Evolutionary conservation across 495 filamentous ascomycete genomes (phyloP), one percentile per base, ranked within the genome.

Genomic region (Penicillium psychrofluorescens): DNA sequence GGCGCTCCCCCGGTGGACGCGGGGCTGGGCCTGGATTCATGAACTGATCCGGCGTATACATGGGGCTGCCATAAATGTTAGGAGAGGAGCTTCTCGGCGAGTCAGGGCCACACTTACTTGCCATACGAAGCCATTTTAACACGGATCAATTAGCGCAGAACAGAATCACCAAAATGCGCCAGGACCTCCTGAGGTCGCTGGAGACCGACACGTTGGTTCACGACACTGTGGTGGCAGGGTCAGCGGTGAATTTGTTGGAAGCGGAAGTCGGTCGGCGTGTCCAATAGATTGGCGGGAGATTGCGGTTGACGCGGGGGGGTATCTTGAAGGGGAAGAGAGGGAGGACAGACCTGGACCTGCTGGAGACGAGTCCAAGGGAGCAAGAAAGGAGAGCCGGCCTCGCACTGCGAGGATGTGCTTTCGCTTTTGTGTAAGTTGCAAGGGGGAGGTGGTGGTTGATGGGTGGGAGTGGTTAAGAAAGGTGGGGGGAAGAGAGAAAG

Each of bases 1-100:
- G 85, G 46, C 85, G 83, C 54, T 91, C 86, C 33, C 80, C 83
- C 11, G 92, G 92, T 37, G 92, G 92, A 49, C 85, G 81, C 36
- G 92, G 92, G 43, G 92, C 91, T 37, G 92, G 91, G 38, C 92
- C 88, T 44, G 92, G 90, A 59, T 96, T 97, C 85, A 96, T 92
- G 68, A 98, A 98, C 62, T 85, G 80, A 56, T 77, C 78, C 45
- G 73, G 70, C 36, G 78, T 69, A 64, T 86, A 88, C 55, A 80
- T 68, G 51, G 78, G 81, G 53, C 55, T 46, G 27, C 7, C 14
- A 36, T 14, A 33, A 12, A 8, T 40, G 31, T 7, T 9, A 27
- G 13, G 12, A 6, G 16, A 22, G 22, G 22, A 22, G 22, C 22
- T 22, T 22, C 22, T 22, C 22, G 22, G 4, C 22, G 22, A 22